Conservation (phyloP, 768 basidiomycete genomes). For the Auricularia auricula-judae region DNA sequence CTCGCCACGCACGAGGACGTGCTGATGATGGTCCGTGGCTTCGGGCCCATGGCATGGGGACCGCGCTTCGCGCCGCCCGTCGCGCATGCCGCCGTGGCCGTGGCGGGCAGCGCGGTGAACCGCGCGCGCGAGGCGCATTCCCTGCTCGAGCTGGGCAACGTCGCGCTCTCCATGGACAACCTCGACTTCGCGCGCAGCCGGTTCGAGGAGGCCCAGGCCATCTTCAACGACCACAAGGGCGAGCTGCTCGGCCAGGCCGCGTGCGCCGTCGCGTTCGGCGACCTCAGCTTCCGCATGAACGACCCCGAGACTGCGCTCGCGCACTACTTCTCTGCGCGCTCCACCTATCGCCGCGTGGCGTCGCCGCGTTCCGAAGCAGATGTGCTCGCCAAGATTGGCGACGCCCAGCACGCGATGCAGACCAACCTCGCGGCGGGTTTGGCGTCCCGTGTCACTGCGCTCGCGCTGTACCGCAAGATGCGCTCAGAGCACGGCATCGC, state of each 20-base stretch:
- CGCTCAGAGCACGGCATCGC: background rate
- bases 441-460: background rate
- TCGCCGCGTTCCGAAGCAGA: background rate
- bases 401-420: background rate
- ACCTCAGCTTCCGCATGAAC: background rate
- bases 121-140: background rate
- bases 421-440: background rate
- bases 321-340: background rate
- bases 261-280: background rate
- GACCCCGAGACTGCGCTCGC: background rate
- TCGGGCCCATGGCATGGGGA: background rate
- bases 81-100: background rate
- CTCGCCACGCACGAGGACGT: background rate
- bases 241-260: background rate
- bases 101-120: background rate
- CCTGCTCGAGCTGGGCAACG: background rate
- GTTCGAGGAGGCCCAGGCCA: background rate
- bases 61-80: background rate
- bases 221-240: background rate
- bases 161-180: background rate
- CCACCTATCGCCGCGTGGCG: background rate
- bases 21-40: background rate
- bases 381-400: background rate
- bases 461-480: background rate
- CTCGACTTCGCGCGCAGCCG: background rate